Conservation (phyloP, 2,329 filamentous ascomycete genomes). For the Chaetomiaceae sp. region DNA sequence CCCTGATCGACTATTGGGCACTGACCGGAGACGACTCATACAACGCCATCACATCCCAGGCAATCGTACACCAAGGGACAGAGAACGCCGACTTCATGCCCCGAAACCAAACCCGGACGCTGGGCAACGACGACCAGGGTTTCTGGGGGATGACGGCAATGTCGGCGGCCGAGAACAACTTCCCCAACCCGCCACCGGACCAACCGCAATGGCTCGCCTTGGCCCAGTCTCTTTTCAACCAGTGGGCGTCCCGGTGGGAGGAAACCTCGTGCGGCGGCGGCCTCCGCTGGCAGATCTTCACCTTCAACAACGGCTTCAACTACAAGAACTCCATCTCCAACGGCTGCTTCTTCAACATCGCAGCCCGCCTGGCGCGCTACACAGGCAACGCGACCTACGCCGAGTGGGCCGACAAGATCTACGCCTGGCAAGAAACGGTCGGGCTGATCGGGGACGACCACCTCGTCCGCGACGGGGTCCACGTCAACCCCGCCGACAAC, state of each 20-base stretch:
- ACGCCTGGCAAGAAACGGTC: constrained; percentile 56
- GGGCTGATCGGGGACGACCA: constrained; percentile 54
- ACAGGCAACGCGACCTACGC: constrained; percentile 75
- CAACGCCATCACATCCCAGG: constrained; percentile 55
- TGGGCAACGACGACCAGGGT: constrained; percentile 72
- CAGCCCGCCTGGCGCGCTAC: constrained; percentile 68
- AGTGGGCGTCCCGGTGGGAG: constrained; percentile 70
- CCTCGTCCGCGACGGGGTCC: constrained; percentile 54
- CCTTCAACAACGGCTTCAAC: constrained; percentile 66
- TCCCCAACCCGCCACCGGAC: constrained; percentile 60
- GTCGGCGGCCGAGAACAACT: constrained; percentile 71
- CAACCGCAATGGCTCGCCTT: constrained; percentile 73
- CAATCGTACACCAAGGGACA: constrained; percentile 57
- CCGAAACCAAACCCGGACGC: constrained; percentile 55
- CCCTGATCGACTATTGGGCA: constrained; percentile 68
- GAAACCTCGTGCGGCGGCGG: constrained; percentile 63
- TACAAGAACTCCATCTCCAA: constrained; percentile 68
- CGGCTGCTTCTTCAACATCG: constrained; percentile 66
- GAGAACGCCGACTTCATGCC: constrained; percentile 62
- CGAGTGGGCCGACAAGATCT: constrained; percentile 69
- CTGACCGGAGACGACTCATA: constrained; percentile 64
- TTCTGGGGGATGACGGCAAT: constrained; percentile 86
- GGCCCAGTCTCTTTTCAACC: constrained; percentile 75
- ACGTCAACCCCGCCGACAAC: constrained; percentile 27
- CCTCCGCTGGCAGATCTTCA: constrained; percentile 80